Base-by-base conservation (phyloP, 2,329 filamentous ascomycete genomes). In the Myriosclerotinia curreyana region DNA sequence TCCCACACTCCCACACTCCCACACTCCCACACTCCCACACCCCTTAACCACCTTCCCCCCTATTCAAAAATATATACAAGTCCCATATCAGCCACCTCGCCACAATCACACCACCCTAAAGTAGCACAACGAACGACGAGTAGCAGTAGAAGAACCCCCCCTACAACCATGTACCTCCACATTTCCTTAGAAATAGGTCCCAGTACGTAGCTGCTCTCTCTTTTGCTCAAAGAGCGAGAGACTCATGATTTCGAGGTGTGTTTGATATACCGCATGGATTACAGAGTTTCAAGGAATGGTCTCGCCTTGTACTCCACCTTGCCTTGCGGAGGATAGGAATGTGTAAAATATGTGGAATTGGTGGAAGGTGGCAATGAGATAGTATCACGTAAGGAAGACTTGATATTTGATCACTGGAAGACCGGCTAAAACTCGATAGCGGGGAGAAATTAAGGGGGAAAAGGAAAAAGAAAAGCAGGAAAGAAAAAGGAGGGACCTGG, bases 291-390 rank as follows among this genome's bases (percentile, higher is more conserved):
- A 88, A 88, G 86, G 86, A 88, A 85, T 79, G 79, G 75, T 86
- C 86, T 88, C 84, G 83, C 86, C 86, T 88, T 88, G 85, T 84
- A 84, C 86, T 88, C 85, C 86, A 88, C 86, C 86, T 85, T 82
- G 84, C 84, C 85, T 83, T 86, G 86, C 86, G 86, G 84, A 84
- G n/a, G 44, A 65, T 60, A n/a, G 60, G 55, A 52, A 17, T 44
- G n/a, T 56, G 44, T 7, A 22, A 11, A 40, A 58, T 4, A n/a
- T 22, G 15, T 17, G 50, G 11, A 36, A 31, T 20, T 22, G 2
- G 6, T 14, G 8, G 15, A 11, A 7, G 5, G 34, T 36, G 2
- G 31, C 4, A n/a, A 14, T 20, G 25, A n/a, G 38, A 25, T 34
- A 34, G 25, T 15, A 4, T 36, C 42, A 38, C 31, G 5, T 17